A percentile compares a stretch with the other conserved stretches of the same genome.
Evolutionary conservation across 768 basidiomycete genomes (phyloP).

Genomic region (Leccinum imitatum): DNA sequence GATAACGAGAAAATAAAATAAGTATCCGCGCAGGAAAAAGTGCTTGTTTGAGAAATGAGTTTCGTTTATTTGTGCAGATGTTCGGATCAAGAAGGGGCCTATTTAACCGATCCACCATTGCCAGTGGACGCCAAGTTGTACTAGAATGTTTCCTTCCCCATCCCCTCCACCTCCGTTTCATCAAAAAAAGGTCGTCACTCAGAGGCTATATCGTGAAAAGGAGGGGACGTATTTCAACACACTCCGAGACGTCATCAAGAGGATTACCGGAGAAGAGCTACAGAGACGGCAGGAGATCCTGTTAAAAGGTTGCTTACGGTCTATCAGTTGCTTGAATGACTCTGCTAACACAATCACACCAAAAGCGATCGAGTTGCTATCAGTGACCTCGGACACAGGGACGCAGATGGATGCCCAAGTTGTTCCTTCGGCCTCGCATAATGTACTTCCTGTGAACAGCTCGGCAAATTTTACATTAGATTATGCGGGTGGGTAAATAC

Average conservation of each 20-base stretch:
- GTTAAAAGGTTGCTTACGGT: slow-evolving; percentile 18
- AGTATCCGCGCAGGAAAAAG: not conserved
- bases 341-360: not conserved
- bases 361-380: slow-evolving; percentile 11
- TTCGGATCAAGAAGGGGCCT: not conserved
- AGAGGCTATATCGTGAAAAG: slow-evolving; percentile 25
- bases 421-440: not conserved
- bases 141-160: slow-evolving; percentile 1
- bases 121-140: not conserved
- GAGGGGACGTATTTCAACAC: slow-evolving; percentile 16
- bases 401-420: not conserved
- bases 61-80: not conserved
- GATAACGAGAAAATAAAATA: not conserved
- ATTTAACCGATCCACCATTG: not conserved
- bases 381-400: not conserved
- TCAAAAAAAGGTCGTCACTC: slow-evolving; percentile 13
- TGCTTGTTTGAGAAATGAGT: not conserved
- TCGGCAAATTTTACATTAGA: not conserved
- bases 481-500: slow-evolving; percentile 2
- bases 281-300: slow-evolving; percentile 23
- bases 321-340: no score
- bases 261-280: slow-evolving; percentile 18
- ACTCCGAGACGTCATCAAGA: slow-evolving; percentile 18
- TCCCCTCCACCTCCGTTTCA: not conserved
- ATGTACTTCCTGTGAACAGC: not conserved